phyloP scores from a whole-genome alignment of 768 basidiomycete species.

The Asterophora lycoperdoides region DNA sequence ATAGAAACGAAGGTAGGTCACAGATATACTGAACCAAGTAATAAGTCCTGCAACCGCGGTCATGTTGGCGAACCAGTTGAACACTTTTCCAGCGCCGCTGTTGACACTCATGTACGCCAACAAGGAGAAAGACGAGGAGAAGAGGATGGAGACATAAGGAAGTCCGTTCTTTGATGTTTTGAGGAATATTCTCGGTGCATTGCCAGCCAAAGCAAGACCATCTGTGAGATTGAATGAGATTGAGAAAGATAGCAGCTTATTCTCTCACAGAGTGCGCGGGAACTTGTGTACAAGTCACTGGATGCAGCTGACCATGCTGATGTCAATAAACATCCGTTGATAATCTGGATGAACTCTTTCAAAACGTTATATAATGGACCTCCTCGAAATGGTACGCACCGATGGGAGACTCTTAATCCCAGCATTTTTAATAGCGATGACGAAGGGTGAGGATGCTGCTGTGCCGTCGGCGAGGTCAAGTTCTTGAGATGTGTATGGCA shows the following conservation, averaged over 20 bases:
- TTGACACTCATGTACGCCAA: slow-evolving; percentile 83
- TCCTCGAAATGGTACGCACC: slow-evolving; percentile 36
- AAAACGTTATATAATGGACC: slow-evolving; percentile 1
- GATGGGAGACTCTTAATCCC: slow-evolving; percentile 87
- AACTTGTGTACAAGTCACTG: slow-evolving; percentile 86
- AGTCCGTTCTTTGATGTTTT: slow-evolving; percentile 68
- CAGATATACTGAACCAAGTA: slow-evolving; percentile 75
- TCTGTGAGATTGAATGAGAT: slow-evolving; percentile 37
- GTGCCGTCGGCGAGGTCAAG: slow-evolving; percentile 53
- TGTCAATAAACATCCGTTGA: slow-evolving; percentile 79
- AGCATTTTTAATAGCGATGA: slow-evolving; percentile 80
- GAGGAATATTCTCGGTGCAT: slow-evolving; percentile 79
- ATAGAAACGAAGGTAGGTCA: slow-evolving; percentile 82
- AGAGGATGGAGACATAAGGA: slow-evolving; percentile 68
- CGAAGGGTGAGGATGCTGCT: slow-evolving; percentile 81
- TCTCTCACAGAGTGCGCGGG: slow-evolving; percentile 74
- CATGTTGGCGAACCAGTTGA: slow-evolving; percentile 78
- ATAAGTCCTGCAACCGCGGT: slow-evolving; percentile 64
- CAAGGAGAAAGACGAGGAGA: slow-evolving; percentile 60
- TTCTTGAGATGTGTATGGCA: slow-evolving; percentile 60
- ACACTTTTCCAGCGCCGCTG: slow-evolving; percentile 65
- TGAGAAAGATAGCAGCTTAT: slow-evolving; percentile 17
- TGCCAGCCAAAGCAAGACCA: slow-evolving; percentile 73
- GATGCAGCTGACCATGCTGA: slow-evolving; percentile 93
- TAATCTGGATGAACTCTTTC: slow-evolving; percentile 40